Base-by-base conservation (phyloP, 805 yeast genomes). In the Yarrowia keelungensis region DNA sequence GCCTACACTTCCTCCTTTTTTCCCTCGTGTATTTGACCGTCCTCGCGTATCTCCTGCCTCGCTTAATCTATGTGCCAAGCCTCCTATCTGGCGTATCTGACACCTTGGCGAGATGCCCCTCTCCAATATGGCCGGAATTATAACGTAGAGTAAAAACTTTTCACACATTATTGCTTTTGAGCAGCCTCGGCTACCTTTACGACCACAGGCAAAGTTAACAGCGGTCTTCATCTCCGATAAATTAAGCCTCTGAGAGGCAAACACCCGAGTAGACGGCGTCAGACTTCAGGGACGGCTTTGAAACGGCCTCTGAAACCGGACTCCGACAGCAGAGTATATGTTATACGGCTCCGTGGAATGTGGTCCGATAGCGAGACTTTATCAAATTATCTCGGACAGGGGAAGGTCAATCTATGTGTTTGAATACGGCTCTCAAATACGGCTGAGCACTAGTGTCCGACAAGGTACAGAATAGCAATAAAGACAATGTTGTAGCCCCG, bases 11-110 rank as follows among this genome's bases (percentile, higher is more conserved):
- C 10, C 15, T 45, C 26, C 15, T 19, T 11, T 45, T 45, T 16
- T 9, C 32, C 12, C 49, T 45, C 8, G 4, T 11, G 49, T n/a
- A 45, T 19, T 16, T 14, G 32, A 4, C 26, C 9, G 26, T 8
- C 49, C 39, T 10, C 12, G 10, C 39, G 8, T 11, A 19, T 26
- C 19, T 9, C 14, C 32, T 16, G 49, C n/a, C 43, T 11, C 19
- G 16, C 58, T 2, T 53, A 38, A 53, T 53, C 58, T 45, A 53
- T 36, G 58, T 38, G 58, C 59, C 59, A 53, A 53, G 59, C 59
- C 59, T 9, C 7, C 43, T 36, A 51, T 51, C 56, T 11, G 42
- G 32, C 32, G 32, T 26, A 26, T 26, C 32, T 26, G 32, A 26
- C 32, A 26, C 32, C 32, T 26, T 26, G 32, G 32, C 32, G 32